Evolutionary conservation across 495 filamentous ascomycete species (phyloP), one percentile per base, ranked within the genome.

Genomic region (Penicillium bialowiezense): DNA sequence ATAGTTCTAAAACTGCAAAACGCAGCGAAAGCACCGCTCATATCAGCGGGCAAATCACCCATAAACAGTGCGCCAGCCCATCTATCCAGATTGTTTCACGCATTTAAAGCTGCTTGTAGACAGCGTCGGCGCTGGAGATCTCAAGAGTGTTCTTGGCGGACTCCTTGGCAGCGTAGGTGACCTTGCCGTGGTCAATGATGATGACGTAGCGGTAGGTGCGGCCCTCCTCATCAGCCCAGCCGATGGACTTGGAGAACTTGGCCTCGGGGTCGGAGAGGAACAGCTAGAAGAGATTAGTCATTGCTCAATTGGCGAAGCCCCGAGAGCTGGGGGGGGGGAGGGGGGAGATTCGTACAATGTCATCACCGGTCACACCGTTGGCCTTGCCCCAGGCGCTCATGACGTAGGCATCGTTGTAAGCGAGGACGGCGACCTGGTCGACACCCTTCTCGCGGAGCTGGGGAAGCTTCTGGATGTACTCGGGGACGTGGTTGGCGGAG

Each of bases 371-470:
- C 60, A 95, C 79, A 28, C 78, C 79, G 74, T 96, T 95, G 56
- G 91, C 92, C 81, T 96, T 96, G 65, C 84, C 87, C 92, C 92
- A 97, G 44, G 92, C 92, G 62, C 82, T 83, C 89, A 95, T 95
- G 60, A 97, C 91, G 68, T 79, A 95, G 43, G 84, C 78, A 77
- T 96, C 91, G 69, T 97, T 96, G 78, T 75, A 89, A 47, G 90
- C 88, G 54, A 96, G 88, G 62, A 92, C 84, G 50, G 88, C 78
- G 51, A 97, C 81, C 46, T 87, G 63, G 70, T 96, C 90, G 53
- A 96, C 90, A 55, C 90, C 91, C 79, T 92, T 93, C 52, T 69
- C 74, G 73, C 84, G 85, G 67, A 97, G 76, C 67, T 86, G 73
- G 32, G 76, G 64, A 40, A 88, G 71, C 57, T 90, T 85, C 71